Evolutionary conservation across 805 yeast species (phyloP).

Genomic region (Candida mattraensis): DNA sequence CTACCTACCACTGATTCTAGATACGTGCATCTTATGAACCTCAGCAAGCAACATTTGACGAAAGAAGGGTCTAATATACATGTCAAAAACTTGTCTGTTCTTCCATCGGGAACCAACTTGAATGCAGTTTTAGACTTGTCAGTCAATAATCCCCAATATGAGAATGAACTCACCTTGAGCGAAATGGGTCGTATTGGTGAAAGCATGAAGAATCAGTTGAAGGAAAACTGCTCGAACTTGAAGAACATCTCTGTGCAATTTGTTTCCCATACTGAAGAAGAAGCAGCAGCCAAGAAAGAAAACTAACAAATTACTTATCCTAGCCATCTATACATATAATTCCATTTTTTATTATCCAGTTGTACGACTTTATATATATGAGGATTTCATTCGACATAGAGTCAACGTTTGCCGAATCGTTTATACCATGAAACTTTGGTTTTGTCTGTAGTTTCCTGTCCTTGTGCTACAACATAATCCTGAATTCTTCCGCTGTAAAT

Average conservation of each 20-base stretch:
- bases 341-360: no score
- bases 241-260: constrained; percentile 35
- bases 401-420: constrained; percentile 46
- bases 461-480: constrained; percentile 38
- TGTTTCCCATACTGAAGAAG: constrained; percentile 22
- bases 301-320: not conserved
- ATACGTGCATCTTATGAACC: constrained; percentile 40
- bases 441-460: constrained; percentile 41
- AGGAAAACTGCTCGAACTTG: constrained; percentile 35
- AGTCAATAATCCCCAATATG: constrained; percentile 31
- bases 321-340: no score
- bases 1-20: constrained; percentile 50
- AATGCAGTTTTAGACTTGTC: constrained; percentile 37
- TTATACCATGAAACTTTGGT: constrained; percentile 26
- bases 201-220: constrained; percentile 30
- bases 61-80: constrained; percentile 32
- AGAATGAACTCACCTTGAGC: constrained; percentile 32
- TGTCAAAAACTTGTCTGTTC: constrained; percentile 43
- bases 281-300: not conserved
- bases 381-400: no score
- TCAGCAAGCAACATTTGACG: constrained; percentile 35
- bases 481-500: constrained; percentile 23
- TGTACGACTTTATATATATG: no score
- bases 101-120: constrained; percentile 56
- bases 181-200: constrained; percentile 34